Base-by-base conservation (phyloP, 106 monocot genomes). In the Dendrobium huoshanense region DNA sequence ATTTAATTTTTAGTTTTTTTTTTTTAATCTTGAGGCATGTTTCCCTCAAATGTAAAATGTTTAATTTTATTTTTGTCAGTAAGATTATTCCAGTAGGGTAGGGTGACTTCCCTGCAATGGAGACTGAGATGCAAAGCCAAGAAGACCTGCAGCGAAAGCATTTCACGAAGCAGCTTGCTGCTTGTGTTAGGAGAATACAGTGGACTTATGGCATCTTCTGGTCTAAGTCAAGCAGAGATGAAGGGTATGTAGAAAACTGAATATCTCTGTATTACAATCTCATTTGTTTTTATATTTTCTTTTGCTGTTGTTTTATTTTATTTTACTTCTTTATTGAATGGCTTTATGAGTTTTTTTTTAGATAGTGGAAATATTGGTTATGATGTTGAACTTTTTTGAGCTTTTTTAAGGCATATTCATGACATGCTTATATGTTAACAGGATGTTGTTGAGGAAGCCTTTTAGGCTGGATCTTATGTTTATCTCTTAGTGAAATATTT, bases 181-280 rank as follows among this genome's bases (percentile, higher is more conserved):
- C 90, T 43, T 77, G 87, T 33, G 86, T 92, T 2, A 90, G 86
- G 75, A 85, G 78, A 65, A 85, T 92, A 25, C 90, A 90, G 70
- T 96, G 96, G 96, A 94, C 85, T 59, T 94, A 96, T 83, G 96
- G 88, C 27, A 89, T 96, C 55, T 94, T 96, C 83, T 96, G 96
- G 94, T 82, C 86, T 31, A 40, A 75, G 45, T 92, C 96, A 49
- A 72, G 55, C n/a, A 75, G 75, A 9, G 85, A 87, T 37, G 79
- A 70, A 77, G 90, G 90, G 96, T 96, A 91, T 73, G 77, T 29
- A 68, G 67, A 67, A 7, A 33, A 11, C 64, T 65, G 5, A 16
- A 55, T 54, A n/a, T 37, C 29, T 37, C 44, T 47, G 17, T 55
- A 16, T 70, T 20, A 33, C 17, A 37, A 33, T 72, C 75, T 45